Base-by-base conservation (phyloP, 495 filamentous ascomycete species). In the Entonaema liquescens region DNA sequence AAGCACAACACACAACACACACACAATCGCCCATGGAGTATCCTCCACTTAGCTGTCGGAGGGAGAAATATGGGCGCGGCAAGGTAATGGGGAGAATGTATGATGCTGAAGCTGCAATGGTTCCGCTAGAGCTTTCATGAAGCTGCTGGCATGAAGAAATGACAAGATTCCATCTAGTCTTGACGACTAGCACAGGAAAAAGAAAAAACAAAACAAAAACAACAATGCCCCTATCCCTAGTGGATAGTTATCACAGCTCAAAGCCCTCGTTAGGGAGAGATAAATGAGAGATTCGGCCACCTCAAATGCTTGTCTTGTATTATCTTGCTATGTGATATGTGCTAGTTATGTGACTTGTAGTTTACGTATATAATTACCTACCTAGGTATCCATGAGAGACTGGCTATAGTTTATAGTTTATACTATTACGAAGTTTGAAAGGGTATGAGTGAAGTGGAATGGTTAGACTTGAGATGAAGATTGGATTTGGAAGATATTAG, bases 261-360 rank as follows among this genome's bases (percentile, higher is more conserved):
- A 12, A 76, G 74, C 76, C 79, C 77, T 76, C 77, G 73, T 79
- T 71, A 75, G 78, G 81, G 77, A 62, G 77, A 77, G 78, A 79
- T 77, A 80, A 80, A 80, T 80, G 78, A 80, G 76, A 81, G 64
- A 80, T 74, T 82, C 79, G 79, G 80, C 80, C 81, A 77, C 82
- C 82, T 84, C 82, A 83, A 25, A 23, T 21, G 7, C 7, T 61
- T 54, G 11, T 31, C 42, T 56, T 54, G 64, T 38, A 56, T 54
- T 35, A 23, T 60, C 31, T 38, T 52, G 31, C 9, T 2, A 36
- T 47, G 62, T 75, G 68, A 70, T 38, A 31, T 59, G 31, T 42
- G 50, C 7, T 7, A 3, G 1, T 7, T 33, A 33, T 33, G 5
- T 33, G 6, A 7, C 31, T n/a, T 44, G 53, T 35, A 2, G 6